These are phyloP conservation scores for Gastrodia elata DNA, from an alignment of 106 monocot species.

Conservation along the genomic window DNA sequence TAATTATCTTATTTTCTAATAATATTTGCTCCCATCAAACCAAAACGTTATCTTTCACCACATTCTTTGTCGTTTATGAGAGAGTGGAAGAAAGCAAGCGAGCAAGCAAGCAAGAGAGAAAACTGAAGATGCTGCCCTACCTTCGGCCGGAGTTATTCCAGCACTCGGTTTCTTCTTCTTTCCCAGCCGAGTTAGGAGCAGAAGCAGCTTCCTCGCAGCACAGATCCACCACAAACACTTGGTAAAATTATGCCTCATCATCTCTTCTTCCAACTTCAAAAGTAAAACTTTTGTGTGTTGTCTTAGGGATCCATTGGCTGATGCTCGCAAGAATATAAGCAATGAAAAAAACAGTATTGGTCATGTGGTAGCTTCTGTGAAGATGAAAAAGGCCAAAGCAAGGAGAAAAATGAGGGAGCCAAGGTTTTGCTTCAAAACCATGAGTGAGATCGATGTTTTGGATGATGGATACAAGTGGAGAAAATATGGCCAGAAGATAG, in stretches of 20 bases:
- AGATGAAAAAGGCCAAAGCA: constrained; percentile 40
- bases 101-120: not conserved
- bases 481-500: constrained; percentile 51
- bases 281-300: not conserved
- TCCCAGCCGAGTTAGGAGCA: not conserved
- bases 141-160: not conserved
- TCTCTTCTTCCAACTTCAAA: not conserved
- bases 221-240: not conserved
- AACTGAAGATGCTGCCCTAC: constrained; percentile 5
- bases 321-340: not conserved
- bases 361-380: constrained; percentile 4
- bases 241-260: not conserved
- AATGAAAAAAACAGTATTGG: not conserved
- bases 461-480: constrained; percentile 39
- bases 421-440: constrained; percentile 53
- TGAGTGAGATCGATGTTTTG: constrained; percentile 41
- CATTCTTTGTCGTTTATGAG: not conserved
- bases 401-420: constrained; percentile 52
- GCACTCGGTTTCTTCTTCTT: not conserved
- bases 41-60: not conserved
- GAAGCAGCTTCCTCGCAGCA: not conserved
- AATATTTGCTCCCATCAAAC: no score
- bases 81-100: not conserved
- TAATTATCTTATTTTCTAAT: no score
- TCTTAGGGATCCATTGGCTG: not conserved